phyloP scores from a whole-genome alignment of 108 stramenopile genomes.

The Nannochloropsis granulata region DNA sequence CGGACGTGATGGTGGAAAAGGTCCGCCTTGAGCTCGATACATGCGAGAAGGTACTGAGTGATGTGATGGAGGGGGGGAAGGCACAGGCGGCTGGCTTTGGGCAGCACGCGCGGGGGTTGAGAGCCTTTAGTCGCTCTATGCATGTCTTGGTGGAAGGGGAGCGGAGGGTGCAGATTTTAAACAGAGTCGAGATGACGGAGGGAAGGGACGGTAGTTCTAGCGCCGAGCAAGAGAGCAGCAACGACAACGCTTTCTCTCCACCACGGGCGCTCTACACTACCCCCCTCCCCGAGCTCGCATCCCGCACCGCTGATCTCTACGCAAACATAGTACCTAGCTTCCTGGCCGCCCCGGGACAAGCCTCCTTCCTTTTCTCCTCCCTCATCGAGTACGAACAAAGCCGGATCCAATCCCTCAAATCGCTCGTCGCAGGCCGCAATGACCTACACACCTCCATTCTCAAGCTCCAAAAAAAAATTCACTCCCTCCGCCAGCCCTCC shows the following conservation, averaged over 20 bases:
- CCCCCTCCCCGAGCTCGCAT: not conserved
- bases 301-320: not conserved
- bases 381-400: not conserved
- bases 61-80: not conserved
- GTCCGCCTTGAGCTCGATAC: not conserved
- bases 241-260: not conserved
- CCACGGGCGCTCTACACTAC: not conserved
- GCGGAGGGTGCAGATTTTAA: not conserved
- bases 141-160: not conserved
- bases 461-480: not conserved
- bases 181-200: not conserved
- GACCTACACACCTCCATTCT: not conserved
- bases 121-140: not conserved
- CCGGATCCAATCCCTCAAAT: not conserved
- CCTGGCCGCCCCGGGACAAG: not conserved
- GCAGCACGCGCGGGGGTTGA: not conserved
- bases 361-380: not conserved
- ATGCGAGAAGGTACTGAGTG: not conserved
- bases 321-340: not conserved
- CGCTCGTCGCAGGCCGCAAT: not conserved
- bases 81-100: not conserved
- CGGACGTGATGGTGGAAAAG: not conserved
- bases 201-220: not conserved
- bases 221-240: not conserved
- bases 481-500: not conserved